Percentiles rank a stretch among this genome's conserved stretches.
These are phyloP conservation scores for Groenewaldozyma tartarivorans DNA, from an alignment of 805 yeast genomes.

Conservation along the genomic window DNA sequence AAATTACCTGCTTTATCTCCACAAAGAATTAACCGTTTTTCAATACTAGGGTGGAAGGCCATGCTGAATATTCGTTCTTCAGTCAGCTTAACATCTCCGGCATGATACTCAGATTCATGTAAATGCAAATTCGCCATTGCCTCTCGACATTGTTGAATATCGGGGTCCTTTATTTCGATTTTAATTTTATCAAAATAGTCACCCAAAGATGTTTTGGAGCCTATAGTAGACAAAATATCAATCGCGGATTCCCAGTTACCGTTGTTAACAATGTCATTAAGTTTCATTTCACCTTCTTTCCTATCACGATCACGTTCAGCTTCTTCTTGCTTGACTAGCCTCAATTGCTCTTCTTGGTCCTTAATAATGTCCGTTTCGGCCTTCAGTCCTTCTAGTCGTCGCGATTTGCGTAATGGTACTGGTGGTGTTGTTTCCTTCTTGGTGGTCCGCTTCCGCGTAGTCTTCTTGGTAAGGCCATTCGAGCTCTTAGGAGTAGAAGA, in stretches of 20 bases:
- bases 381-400: constrained; percentile 66
- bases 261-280: constrained; percentile 21
- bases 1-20: constrained; percentile 86
- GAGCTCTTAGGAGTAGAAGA: constrained; percentile 25
- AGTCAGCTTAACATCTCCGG: constrained; percentile 56
- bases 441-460: constrained; percentile 12
- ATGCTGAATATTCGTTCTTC: constrained; percentile 66
- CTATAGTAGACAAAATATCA: constrained; percentile 20
- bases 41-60: constrained; percentile 63
- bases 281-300: constrained; percentile 31
- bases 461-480: constrained; percentile 15
- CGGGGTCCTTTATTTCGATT: constrained; percentile 36
- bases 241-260: constrained; percentile 32
- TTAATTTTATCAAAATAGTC: constrained; percentile 25
- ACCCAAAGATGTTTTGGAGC: constrained; percentile 26
- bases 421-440: constrained; percentile 18
- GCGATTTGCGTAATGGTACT: constrained; percentile 62
- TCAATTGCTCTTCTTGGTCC: constrained; percentile 19
- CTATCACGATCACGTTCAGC: constrained; percentile 44
- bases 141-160: constrained; percentile 40
- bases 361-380: constrained; percentile 41
- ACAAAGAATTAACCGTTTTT: constrained; percentile 58
- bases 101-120: constrained; percentile 45
- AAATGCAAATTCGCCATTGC: constrained; percentile 44
- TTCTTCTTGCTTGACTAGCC: constrained; percentile 7